phyloP scores from a whole-genome alignment of 106 monocot genomes.

The Narthecium ossifragum region DNA sequence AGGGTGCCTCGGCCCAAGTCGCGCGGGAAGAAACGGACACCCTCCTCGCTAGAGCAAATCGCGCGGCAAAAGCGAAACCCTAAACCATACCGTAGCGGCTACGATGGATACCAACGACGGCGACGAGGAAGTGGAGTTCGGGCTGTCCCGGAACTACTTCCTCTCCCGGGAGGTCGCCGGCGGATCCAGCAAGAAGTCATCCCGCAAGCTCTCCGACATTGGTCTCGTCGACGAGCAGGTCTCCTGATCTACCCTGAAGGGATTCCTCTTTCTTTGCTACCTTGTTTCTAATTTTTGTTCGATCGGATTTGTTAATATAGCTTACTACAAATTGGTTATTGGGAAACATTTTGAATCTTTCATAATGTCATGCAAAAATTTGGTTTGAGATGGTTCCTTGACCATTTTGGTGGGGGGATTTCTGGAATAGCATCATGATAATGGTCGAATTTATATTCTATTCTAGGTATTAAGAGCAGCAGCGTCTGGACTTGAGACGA shows the following conservation, averaged over 20 bases:
- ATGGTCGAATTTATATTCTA: neutral
- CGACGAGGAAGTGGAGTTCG: conserved; percentile 64
- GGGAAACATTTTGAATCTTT: neutral
- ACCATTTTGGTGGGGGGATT: neutral
- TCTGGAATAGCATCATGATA: neutral
- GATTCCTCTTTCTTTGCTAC: neutral
- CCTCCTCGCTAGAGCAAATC: too few species aligned
- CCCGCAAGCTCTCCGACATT: conserved; percentile 69
- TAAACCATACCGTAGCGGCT: too few species aligned
- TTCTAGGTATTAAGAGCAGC: conserved; percentile 24
- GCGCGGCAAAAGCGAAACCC: too few species aligned
- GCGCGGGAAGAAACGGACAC: too few species aligned
- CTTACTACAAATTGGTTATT: neutral
- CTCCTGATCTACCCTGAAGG: neutral
- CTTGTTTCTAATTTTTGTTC: neutral
- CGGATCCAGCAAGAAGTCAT: conserved; percentile 39
- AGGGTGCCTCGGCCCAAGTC: too few species aligned
- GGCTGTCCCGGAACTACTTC: conserved; percentile 89
- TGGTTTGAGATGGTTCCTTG: neutral
- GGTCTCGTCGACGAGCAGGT: conserved; percentile 74
- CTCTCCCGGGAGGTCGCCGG: conserved; percentile 58
- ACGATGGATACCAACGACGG: conserved; percentile 26
- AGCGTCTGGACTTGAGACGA: conserved; percentile 15
- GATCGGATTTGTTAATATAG: neutral
- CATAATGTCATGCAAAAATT: neutral